Percentiles rank a stretch among this genome's conserved stretches.
These are phyloP conservation scores for Fraxinus angustifolia DNA, from an alignment of 305 asterid species.

Conservation along the genomic window DNA sequence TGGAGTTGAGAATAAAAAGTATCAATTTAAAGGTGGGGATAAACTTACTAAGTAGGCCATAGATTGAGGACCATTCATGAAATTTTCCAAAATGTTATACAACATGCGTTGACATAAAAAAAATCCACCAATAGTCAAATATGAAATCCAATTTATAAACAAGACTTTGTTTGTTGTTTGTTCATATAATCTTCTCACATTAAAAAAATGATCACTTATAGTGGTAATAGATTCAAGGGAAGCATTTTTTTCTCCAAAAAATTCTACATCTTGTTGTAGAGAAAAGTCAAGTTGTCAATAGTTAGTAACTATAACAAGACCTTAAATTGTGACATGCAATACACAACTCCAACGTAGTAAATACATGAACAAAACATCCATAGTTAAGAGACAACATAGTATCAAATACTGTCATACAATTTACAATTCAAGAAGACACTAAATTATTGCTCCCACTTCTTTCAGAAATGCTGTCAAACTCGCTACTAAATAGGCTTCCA, in stretches of 20 bases:
- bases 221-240: too few species aligned
- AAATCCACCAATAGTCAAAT: too few species aligned
- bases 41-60: too few species aligned
- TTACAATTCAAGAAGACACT: neutral
- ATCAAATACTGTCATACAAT: neutral
- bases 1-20: too few species aligned
- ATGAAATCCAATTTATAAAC: too few species aligned
- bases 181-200: too few species aligned
- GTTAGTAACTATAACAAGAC: neutral
- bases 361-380: neutral
- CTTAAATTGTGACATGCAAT: neutral
- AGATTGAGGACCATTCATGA: too few species aligned
- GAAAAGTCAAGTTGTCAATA: neutral
- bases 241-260: neutral
- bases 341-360: neutral
- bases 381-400: neutral
- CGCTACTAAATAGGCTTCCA: conserved; percentile 15
- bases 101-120: too few species aligned
- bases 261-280: neutral
- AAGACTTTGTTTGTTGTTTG: too few species aligned
- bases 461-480: conserved; percentile 5
- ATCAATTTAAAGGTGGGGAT: too few species aligned
- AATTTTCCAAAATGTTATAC: too few species aligned
- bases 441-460: conserved; percentile 4
- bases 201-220: too few species aligned